Conservation (phyloP, 352 stramenopile species). For the Nothophytophthora sp. region DNA sequence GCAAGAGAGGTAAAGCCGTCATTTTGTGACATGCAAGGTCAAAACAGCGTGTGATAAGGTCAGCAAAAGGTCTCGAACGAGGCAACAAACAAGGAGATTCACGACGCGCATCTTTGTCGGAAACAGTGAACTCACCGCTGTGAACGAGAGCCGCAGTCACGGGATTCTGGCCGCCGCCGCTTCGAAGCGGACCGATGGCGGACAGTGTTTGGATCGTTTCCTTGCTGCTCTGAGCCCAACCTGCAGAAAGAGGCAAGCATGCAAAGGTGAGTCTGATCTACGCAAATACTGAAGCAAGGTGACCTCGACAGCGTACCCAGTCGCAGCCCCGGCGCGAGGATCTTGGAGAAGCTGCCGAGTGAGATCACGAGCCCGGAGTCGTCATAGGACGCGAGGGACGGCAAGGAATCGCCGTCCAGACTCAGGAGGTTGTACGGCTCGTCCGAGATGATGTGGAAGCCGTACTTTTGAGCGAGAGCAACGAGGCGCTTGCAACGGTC, state of each 20-base stretch:
- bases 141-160: slow-evolving; percentile 87
- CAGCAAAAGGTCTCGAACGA: too few relatives aligned
- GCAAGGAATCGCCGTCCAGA: slow-evolving; percentile 49
- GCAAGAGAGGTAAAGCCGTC: slow-evolving; percentile 29
- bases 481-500: slow-evolving; percentile 77
- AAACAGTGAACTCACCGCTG: slow-evolving; percentile 39
- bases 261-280: neutral
- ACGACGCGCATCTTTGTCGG: too few relatives aligned
- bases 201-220: slow-evolving; percentile 62
- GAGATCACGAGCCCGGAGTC: slow-evolving; percentile 71
- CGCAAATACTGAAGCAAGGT: too few relatives aligned
- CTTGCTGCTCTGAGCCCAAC: slow-evolving; percentile 63
- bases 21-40: too few relatives aligned
- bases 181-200: slow-evolving; percentile 83
- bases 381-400: slow-evolving; percentile 72
- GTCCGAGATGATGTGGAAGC: slow-evolving; percentile 90
- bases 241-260: slow-evolving; percentile 18
- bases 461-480: slow-evolving; percentile 75
- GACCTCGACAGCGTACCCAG: slow-evolving; percentile 55
- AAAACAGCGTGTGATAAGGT: too few relatives aligned
- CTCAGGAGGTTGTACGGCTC: slow-evolving; percentile 95
- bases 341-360: slow-evolving; percentile 95
- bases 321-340: slow-evolving; percentile 89
- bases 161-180: slow-evolving; percentile 90
- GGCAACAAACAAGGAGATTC: too few relatives aligned